Evolutionary conservation across 148 eudicot species (phyloP), one percentile per base, ranked within the genome.

Genomic region (Vaccinium macrocarpon): DNA sequence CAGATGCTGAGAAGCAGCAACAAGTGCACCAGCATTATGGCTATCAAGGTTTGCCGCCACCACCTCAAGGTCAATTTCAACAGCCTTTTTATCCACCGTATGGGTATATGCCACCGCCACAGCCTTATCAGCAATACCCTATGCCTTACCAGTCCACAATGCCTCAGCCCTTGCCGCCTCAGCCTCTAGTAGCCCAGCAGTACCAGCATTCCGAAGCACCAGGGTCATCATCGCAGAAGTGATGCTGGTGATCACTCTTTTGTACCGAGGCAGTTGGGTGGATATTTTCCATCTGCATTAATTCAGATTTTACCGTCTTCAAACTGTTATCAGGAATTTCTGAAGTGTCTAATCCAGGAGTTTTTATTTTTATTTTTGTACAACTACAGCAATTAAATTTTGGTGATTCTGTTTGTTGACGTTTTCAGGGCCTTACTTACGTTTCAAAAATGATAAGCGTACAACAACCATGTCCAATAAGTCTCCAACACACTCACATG

Each of bases 11-110:
- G 83, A 88, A 86, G 85, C 90, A 82, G 84, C 91, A 86, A 35
- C 93, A 85, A 48, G 86, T 75, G 42, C 94, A 71, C 32, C 88
- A 85, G 50, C 88, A 85, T 66, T 91, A 91, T 83, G 84, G 84
- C n/a, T 88, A 89, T 74, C 95, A 90, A 42, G 86, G 88, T 21
- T 85, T 90, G 92, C 90, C 93, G 6, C 90, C 92, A 0, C 91
- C 89, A 19, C 87, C 78, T 74, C 90, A 88, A 35, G 95, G 91
- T 48, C 97, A 92, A 57, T 93, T 88, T 85, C 92, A 92, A 70
- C 97, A 88, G 56, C 94, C 91, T 9, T 91, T 83, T 88, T 95
- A 93, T 87, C 93, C 94, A 5, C 95, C 94, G 1, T 91, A 92
- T 86, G 96, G 93, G 56, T 92, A 96, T 85, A 90, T 90, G 92